Evolutionary conservation across 305 asterid species (phyloP).

Genomic region (Nicotiana rustica): DNA sequence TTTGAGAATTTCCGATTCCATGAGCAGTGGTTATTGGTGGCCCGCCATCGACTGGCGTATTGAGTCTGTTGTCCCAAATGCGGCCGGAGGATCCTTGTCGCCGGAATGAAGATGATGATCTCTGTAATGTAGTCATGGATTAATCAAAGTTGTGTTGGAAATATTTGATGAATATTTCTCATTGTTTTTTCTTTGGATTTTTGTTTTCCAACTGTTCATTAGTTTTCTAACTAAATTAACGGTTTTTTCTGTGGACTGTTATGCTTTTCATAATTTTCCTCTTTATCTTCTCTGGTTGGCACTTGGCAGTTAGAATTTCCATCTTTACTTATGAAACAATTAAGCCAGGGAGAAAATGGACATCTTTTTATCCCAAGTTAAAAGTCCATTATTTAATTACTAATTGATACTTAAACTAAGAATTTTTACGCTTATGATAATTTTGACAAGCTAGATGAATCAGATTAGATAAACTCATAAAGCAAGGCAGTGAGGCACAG

Average conservation of each 20-base stretch:
- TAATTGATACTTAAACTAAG: neutral
- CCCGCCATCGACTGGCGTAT: conserved; percentile 14
- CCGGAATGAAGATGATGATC: conserved; percentile 66
- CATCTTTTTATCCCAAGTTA: neutral
- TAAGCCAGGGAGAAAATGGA: neutral
- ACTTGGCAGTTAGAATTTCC: neutral
- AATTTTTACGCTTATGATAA: neutral
- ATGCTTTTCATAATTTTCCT: neutral
- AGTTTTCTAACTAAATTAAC: neutral
- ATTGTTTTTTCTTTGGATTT: neutral
- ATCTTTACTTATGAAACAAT: neutral
- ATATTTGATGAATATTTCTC: neutral
- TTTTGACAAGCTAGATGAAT: neutral
- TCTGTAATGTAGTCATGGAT: conserved; percentile 56
- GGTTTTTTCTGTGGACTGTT: neutral
- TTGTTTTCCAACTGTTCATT: conserved; percentile 23
- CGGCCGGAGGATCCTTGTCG: conserved; percentile 74
- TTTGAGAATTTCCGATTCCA: neutral
- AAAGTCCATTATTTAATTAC: no score
- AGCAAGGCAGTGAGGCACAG: no score
- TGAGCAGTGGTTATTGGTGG: neutral
- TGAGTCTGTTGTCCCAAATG: conserved; percentile 52
- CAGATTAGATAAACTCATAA: neutral
- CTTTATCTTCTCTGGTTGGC: neutral
- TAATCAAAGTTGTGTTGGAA: neutral